Base-by-base conservation (phyloP, 257 asterid genomes). In the Oldenlandia corymbosa region DNA sequence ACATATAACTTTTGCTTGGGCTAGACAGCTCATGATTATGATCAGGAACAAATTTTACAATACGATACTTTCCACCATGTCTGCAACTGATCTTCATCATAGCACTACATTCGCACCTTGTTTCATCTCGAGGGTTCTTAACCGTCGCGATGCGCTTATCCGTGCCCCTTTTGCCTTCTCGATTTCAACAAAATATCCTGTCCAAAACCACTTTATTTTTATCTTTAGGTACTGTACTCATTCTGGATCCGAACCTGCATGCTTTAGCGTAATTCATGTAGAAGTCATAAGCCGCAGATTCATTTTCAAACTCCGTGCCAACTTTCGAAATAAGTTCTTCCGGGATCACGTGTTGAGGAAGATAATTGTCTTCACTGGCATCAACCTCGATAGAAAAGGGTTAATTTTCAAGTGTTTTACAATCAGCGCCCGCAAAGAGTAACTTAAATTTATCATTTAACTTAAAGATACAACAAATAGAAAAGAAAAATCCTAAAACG, bases 251-350 rank as follows among this genome's bases (percentile, higher is more conserved):
- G 34, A 67, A 56, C 13, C 69, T 39, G 10, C 30, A 18, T 28
- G 10, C n/a, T 21, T 47, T 58, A 43, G 72, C 66, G 48, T 68
- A 68, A 17, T 21, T 20, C 1, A 30, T 13, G 34, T 68, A 45
- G 27, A 58, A 68, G 3, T n/a, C 2, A 28, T 56, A 55, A 1
- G 65, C 71, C 26, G 16, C 23, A 9, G 31, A 26, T 26, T 53
- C 63, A 56, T n/a, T 50, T 9, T 66, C 55, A 28, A 66, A 66
- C 21, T 58, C 60, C 66, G 59, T 68, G 3, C 60, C 66, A 47
- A 21, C 20, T 56, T 23, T 46, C 18, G 62, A 50, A 20, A 32
- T 30, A 24, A 24, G 18, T 26, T 52, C 34, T 2, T 14, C 18
- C 5, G 58, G 9, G 4, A 51, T 14, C n/a, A n/a, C n/a, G n/a